Evolutionary conservation across 768 basidiomycete genomes (phyloP).

Genomic region (Trametes punicea): DNA sequence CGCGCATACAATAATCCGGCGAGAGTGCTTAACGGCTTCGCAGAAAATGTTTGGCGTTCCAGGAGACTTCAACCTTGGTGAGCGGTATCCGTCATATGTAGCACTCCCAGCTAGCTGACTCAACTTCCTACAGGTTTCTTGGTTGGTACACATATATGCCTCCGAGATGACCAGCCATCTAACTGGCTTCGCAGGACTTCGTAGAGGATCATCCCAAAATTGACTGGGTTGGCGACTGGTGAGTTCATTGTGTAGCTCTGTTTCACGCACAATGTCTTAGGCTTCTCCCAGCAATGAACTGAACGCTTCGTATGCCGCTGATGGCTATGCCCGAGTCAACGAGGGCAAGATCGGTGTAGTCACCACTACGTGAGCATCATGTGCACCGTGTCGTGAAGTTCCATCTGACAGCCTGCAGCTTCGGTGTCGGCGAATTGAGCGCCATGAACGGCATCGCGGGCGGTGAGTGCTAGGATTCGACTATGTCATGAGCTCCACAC

Average conservation of each 20-base stretch:
- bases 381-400: too few relatives aligned
- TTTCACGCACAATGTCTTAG: neutral
- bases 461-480: slow-evolving; percentile 37
- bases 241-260: slow-evolving; percentile 11
- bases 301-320: slow-evolving; percentile 87
- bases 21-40: neutral
- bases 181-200: slow-evolving; percentile 52
- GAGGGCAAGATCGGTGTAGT: slow-evolving; percentile 68
- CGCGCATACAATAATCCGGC: neutral
- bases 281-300: slow-evolving; percentile 61
- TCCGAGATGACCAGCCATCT: neutral
- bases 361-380: slow-evolving; percentile 61
- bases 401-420: slow-evolving; percentile 38
- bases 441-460: slow-evolving; percentile 85
- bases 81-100: neutral
- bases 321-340: slow-evolving; percentile 90
- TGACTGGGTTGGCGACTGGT: slow-evolving; percentile 89
- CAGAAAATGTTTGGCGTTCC: slow-evolving; percentile 83
- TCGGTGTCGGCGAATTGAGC: slow-evolving; percentile 92
- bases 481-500: neutral
- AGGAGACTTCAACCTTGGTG: slow-evolving; percentile 81
- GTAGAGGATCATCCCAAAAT: slow-evolving; percentile 77
- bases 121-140: slow-evolving; percentile 36
- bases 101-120: neutral
- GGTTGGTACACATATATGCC: slow-evolving; percentile 29